These are phyloP conservation scores for Sporothrix luriei DNA, from an alignment of 2,329 filamentous ascomycete genomes.

Conservation along the genomic window DNA sequence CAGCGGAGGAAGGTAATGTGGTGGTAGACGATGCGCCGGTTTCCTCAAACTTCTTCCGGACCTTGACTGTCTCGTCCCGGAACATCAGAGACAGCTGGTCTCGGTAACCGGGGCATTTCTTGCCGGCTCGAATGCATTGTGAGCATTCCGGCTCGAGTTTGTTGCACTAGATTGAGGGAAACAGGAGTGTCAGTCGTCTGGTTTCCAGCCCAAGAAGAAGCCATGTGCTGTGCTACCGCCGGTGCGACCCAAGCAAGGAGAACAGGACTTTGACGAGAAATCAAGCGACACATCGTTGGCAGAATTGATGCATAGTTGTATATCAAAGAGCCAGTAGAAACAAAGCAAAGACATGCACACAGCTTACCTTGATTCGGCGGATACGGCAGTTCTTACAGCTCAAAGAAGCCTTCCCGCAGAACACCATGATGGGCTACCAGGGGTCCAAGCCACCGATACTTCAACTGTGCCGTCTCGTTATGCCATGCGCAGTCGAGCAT, in stretches of 20 bases:
- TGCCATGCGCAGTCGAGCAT: background rate
- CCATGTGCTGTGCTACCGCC: background rate
- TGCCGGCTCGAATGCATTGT: slow-evolving; percentile 62
- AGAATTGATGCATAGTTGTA: background rate
- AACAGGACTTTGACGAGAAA: too few species aligned
- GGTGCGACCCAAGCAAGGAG: slow-evolving; percentile 2
- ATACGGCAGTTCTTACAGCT: slow-evolving; percentile 58
- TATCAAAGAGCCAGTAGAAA: background rate
- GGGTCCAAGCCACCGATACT: background rate
- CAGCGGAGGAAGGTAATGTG: background rate
- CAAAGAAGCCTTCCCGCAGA: slow-evolving; percentile 60
- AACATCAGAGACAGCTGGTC: slow-evolving; percentile 67
- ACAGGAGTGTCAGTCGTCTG: background rate
- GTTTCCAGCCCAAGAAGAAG: background rate
- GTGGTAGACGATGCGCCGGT: slow-evolving; percentile 28
- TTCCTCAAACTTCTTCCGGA: slow-evolving; percentile 60
- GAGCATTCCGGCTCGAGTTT: slow-evolving; percentile 62
- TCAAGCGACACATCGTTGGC: background rate
- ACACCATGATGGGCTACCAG: slow-evolving; percentile 51
- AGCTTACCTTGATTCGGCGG: slow-evolving; percentile 58
- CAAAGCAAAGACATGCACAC: background rate
- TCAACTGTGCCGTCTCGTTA: background rate
- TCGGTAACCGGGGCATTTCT: slow-evolving; percentile 65
- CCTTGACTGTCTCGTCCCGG: slow-evolving; percentile 65
- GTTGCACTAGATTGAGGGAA: slow-evolving; percentile 55